Conservation (phyloP, 2,329 filamentous ascomycete species). For the Cladophialophora immunda region DNA sequence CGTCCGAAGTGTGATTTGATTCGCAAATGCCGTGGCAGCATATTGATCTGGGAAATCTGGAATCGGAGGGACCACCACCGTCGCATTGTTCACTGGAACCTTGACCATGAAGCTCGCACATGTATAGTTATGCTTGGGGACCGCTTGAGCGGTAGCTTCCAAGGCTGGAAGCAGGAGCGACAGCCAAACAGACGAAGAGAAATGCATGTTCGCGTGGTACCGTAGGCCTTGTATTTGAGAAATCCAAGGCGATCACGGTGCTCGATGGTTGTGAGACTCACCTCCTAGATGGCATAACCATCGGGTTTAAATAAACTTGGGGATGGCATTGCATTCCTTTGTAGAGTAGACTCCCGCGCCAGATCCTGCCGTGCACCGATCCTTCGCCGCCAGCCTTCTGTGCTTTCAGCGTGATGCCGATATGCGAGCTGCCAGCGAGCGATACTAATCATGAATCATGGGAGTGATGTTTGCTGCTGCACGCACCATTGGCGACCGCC, state of each 20-base stretch:
- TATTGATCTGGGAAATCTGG: slow-evolving; percentile 29
- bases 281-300: neutral
- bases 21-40: slow-evolving; percentile 28
- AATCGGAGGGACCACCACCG: slow-evolving; percentile 31
- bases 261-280: neutral
- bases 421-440: neutral
- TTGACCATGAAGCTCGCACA: slow-evolving; percentile 34
- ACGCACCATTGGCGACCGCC: neutral
- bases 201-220: slow-evolving; percentile 18
- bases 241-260: neutral
- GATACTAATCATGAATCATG: neutral
- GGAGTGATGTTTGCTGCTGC: neutral
- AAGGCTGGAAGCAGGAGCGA: slow-evolving; percentile 19
- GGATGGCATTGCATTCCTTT: neutral
- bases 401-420: neutral
- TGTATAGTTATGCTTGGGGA: slow-evolving; percentile 30
- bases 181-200: slow-evolving; percentile 9
- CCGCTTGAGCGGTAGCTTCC: slow-evolving; percentile 14
- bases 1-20: slow-evolving; percentile 87
- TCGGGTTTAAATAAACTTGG: neutral
- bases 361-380: neutral
- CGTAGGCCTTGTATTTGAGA: slow-evolving; percentile 1
- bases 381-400: neutral
- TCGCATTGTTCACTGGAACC: slow-evolving; percentile 32
- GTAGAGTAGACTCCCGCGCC: neutral